Evolutionary conservation across 2,329 filamentous ascomycete genomes (phyloP).

Genomic region (Aschersonia sp.): DNA sequence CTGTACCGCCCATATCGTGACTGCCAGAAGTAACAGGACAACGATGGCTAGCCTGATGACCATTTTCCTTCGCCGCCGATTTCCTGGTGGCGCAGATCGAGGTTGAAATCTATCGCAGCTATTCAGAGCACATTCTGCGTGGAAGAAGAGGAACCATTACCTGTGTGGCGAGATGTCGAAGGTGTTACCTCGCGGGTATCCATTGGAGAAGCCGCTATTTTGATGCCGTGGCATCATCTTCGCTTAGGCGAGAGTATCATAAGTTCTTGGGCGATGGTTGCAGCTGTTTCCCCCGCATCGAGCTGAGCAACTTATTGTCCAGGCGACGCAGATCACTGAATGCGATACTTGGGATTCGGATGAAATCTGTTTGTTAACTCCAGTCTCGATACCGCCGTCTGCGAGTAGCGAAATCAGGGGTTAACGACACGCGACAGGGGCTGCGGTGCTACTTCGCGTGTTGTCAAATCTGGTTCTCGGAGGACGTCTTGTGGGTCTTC

Average conservation of each 20-base stretch:
- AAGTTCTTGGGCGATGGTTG: conserved; percentile 6
- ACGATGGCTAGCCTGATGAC: conserved; percentile 51
- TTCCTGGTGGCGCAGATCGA: conserved; percentile 55
- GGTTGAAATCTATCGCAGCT: conserved; percentile 50
- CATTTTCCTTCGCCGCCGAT: conserved; percentile 59
- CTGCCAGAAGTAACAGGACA: conserved; percentile 43
- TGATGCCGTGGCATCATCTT: conserved; percentile 81
- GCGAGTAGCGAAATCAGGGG: not conserved
- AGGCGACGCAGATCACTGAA: not conserved
- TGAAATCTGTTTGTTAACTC: not conserved
- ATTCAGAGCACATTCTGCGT: not conserved
- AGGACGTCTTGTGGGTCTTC: too few species aligned
- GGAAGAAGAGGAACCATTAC: conserved; percentile 26
- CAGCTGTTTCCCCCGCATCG: not conserved
- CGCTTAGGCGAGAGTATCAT: conserved; percentile 18
- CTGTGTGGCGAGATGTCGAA: conserved; percentile 85
- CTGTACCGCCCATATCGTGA: conserved; percentile 66
- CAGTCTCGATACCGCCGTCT: not conserved
- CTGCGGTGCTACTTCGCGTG: too few species aligned
- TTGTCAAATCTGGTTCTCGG: too few species aligned
- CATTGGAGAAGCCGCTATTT: conserved; percentile 62
- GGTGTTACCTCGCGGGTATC: conserved; percentile 62
- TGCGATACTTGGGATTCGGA: not conserved
- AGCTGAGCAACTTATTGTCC: not conserved
- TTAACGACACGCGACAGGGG: not conserved